Conservation (phyloP, 768 basidiomycete genomes). For the Tylopilus sp. region DNA sequence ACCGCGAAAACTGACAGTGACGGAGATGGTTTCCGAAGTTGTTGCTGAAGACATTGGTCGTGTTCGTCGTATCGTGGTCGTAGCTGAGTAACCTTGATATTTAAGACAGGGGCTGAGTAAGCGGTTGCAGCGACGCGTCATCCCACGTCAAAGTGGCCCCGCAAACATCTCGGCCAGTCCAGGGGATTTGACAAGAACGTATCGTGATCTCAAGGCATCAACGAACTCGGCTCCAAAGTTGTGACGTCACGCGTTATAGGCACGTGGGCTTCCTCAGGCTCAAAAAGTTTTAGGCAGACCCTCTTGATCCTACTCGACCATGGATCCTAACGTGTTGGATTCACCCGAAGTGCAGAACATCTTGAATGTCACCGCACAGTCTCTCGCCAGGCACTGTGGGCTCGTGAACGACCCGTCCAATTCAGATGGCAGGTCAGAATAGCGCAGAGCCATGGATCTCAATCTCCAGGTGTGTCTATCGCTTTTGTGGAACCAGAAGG, state of each 20-base stretch:
- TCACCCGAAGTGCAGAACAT: background rate
- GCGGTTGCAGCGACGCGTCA: background rate
- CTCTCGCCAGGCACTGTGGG: slow-evolving; percentile 12
- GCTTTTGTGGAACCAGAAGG: too few species aligned
- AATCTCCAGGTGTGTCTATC: slow-evolving; percentile 6
- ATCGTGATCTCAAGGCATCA: too few species aligned
- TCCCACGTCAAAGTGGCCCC: too few species aligned
- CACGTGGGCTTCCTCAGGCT: too few species aligned
- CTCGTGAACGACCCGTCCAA: slow-evolving; percentile 8
- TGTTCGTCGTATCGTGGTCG: background rate
- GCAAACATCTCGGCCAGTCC: too few species aligned
- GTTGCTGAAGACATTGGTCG: slow-evolving; percentile 12
- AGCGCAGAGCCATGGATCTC: slow-evolving; percentile 2
- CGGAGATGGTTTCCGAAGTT: slow-evolving; percentile 6
- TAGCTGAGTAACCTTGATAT: too few species aligned
- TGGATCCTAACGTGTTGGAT: background rate
- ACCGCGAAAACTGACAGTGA: slow-evolving; percentile 47
- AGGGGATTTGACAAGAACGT: too few species aligned
- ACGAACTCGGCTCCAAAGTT: background rate
- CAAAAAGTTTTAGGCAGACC: background rate
- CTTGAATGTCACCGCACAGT: slow-evolving; percentile 11
- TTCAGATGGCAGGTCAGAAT: slow-evolving; percentile 3
- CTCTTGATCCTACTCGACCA: background rate
- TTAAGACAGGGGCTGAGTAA: slow-evolving; percentile 16
- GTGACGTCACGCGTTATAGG: background rate